Base-by-base conservation (phyloP, 352 stramenopile genomes). In the Peronospora farinosa region DNA sequence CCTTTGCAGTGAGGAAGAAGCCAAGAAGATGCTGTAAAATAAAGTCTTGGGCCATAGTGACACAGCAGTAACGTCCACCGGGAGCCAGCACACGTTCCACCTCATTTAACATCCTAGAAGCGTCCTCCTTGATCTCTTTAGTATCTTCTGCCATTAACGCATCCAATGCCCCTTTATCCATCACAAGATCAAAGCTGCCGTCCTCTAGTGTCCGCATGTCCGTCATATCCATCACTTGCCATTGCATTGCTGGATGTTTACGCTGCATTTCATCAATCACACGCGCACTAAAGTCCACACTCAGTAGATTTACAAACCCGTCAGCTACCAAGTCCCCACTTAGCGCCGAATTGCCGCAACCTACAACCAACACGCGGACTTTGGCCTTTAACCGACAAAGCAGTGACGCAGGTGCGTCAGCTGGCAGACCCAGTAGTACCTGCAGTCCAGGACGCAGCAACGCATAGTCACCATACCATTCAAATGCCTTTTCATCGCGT, bases 141-240 rank as follows among this genome's bases (percentile, higher is more conserved):
- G 63, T 80, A 47, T 80, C 56, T 21, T 75, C 66, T 1, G 74
- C 64, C 62, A 89, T 79, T 12, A 92, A 50, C 12, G 80, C 81
- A 47, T 92, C 81, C 30, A 92, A 41, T n/a, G 80, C 78, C 16
- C 81, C 81, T 55, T 92, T 92, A 60, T 92, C 81, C 54, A 92
- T 47, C 23, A 92, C 72, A 21, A 87, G 58, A 40, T 92, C 78
- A 47, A 90, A 92, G 41, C 59, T 74, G 1, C 8, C 74, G 31
- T 65, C 40, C 36, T 51, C 45, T 28, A 84, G 56, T 7, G 37
- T 35, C 19, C 23, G 38, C 76, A 91, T 86, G 40, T 65, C 37
- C n/a, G 78, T 81, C 70, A 92, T 87, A 67, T 92, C 78, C 73
- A 88, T 84, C 37, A 89, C 72, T 16, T 80, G 42, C 72, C 74